These are phyloP conservation scores for Trichoderma sp. DNA, from an alignment of 2,329 filamentous ascomycete species.

Conservation along the genomic window DNA sequence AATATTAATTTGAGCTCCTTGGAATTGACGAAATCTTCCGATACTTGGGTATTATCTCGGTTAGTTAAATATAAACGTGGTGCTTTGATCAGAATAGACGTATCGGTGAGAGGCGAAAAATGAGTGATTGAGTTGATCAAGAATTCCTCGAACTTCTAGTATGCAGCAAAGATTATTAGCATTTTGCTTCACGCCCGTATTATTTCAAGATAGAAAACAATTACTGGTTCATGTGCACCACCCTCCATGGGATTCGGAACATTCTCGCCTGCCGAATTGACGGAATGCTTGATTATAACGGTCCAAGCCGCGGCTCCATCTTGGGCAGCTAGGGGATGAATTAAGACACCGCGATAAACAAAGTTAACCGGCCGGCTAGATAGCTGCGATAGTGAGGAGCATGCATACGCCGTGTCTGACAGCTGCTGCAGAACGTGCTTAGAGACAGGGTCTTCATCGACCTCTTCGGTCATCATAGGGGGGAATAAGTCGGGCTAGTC, in stretches of 20 bases:
- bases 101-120: not conserved
- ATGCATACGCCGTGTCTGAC: not conserved
- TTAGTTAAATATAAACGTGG: not conserved
- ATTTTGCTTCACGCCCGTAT: not conserved
- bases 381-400: not conserved
- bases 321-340: not conserved
- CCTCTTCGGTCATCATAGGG: not conserved
- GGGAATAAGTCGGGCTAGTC: not conserved
- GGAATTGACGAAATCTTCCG: not conserved
- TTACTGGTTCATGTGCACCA: not conserved
- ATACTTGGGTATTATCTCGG: not conserved
- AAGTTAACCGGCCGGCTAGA: not conserved
- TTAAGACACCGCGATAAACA: not conserved
- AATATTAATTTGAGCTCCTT: not conserved
- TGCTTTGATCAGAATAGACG: not conserved
- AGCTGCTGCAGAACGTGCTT: not conserved
- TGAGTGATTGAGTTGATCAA: not conserved
- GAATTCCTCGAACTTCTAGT: not conserved
- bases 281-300: not conserved
- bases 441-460: not conserved
- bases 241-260: not conserved
- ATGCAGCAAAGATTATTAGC: not conserved
- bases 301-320: not conserved
- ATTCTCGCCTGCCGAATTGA: not conserved
- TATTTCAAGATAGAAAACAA: not conserved